These are phyloP conservation scores for Lipomyces sp. DNA, from an alignment of 805 yeast species.

Conservation along the genomic window DNA sequence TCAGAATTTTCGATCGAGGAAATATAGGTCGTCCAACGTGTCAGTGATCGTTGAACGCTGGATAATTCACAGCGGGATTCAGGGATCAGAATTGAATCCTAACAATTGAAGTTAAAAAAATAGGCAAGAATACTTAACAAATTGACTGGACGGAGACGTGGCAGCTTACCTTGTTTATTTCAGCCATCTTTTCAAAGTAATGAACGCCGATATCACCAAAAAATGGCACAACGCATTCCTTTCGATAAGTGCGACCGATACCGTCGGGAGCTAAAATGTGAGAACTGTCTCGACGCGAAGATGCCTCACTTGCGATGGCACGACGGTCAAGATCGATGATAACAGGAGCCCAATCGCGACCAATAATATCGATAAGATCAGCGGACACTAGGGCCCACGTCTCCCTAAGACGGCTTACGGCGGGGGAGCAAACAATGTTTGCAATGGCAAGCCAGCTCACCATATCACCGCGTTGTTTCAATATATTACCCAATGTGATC, in stretches of 20 bases:
- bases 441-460: slow-evolving; percentile 92
- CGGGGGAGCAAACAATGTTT: slow-evolving; percentile 74
- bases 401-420: slow-evolving; percentile 66
- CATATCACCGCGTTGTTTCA: slow-evolving; percentile 85
- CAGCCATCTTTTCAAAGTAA: slow-evolving; percentile 36
- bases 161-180: slow-evolving; percentile 14
- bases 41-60: slow-evolving; percentile 66
- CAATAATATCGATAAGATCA: slow-evolving; percentile 55
- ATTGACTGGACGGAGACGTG: too few species aligned
- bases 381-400: slow-evolving; percentile 74
- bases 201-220: slow-evolving; percentile 79
- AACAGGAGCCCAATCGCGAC: slow-evolving; percentile 89
- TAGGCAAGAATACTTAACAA: neutral
- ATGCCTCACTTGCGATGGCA: slow-evolving; percentile 55
- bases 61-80: slow-evolving; percentile 65
- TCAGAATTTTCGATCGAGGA: slow-evolving; percentile 4
- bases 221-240: slow-evolving; percentile 76
- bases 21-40: slow-evolving; percentile 60
- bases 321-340: slow-evolving; percentile 83
- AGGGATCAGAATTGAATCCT: slow-evolving; percentile 41
- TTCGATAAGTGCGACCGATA: slow-evolving; percentile 70
- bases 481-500: slow-evolving; percentile 75
- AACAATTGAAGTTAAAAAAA: neutral
- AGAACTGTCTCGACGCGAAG: slow-evolving; percentile 53
- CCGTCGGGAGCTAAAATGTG: slow-evolving; percentile 86